Conservation (phyloP, 140 eudicot genomes). For the Ambrosia hybrid region DNA sequence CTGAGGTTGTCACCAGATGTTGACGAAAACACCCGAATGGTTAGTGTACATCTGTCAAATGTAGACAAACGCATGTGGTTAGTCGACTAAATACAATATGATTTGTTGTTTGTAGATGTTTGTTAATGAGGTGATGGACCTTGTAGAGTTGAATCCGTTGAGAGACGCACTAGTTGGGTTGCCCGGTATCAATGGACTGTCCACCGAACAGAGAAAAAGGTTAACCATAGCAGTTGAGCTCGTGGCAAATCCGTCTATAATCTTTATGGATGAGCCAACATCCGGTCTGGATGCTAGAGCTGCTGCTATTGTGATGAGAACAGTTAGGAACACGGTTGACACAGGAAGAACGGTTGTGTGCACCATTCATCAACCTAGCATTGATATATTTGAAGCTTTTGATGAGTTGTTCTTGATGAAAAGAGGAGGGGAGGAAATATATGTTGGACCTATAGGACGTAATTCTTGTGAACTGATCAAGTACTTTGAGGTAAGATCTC, state of each 20-base stretch:
- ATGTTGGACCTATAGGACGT: slow-evolving; percentile 74
- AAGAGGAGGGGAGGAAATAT: slow-evolving; percentile 80
- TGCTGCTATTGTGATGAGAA: slow-evolving; percentile 90
- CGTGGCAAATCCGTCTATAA: slow-evolving; percentile 81
- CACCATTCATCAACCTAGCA: slow-evolving; percentile 97
- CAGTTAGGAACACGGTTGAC: slow-evolving; percentile 85
- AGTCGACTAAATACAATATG: background rate
- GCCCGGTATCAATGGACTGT: slow-evolving; percentile 79
- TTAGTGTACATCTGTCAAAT: background rate
- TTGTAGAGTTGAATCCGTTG: slow-evolving; percentile 57
- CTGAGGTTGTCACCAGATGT: slow-evolving; percentile 50
- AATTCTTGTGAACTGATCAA: slow-evolving; percentile 56
- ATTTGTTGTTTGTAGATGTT: slow-evolving; percentile 46
- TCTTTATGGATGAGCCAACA: slow-evolving; percentile 90
- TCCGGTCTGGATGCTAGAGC: slow-evolving; percentile 93
- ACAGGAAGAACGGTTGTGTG: slow-evolving; percentile 91
- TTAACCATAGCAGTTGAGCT: slow-evolving; percentile 83
- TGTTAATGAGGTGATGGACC: slow-evolving; percentile 78
- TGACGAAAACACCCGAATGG: slow-evolving; percentile 40
- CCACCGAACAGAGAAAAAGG: slow-evolving; percentile 82
- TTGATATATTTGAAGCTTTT: slow-evolving; percentile 82
- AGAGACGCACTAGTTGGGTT: slow-evolving; percentile 64
- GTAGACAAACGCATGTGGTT: slow-evolving; percentile 2
- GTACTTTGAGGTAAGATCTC: slow-evolving; percentile 66
- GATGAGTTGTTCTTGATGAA: slow-evolving; percentile 84